Percentiles rank a stretch among this genome's conserved stretches.
Evolutionary conservation across 345 rosid genomes (phyloP).

Genomic region (Ceriops tagal): DNA sequence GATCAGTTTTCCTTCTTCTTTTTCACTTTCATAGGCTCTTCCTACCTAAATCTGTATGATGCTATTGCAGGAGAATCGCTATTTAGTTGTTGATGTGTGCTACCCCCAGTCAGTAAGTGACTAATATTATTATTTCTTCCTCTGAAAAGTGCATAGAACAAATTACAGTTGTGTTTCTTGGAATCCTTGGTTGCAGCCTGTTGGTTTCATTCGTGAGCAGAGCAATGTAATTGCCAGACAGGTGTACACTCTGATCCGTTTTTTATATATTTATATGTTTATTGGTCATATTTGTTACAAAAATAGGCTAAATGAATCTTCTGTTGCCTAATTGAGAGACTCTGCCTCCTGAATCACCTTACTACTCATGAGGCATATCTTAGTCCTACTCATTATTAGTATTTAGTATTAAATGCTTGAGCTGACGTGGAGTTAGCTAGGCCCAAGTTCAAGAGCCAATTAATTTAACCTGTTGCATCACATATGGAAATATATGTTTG

Average conservation of each 20-base stretch:
- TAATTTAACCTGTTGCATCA: background rate
- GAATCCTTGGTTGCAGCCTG: conserved; percentile 53
- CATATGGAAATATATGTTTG: too few relatives aligned
- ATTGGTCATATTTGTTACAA: background rate
- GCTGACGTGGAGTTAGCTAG: background rate
- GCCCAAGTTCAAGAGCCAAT: background rate
- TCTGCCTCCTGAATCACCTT: too few relatives aligned
- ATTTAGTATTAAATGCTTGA: background rate
- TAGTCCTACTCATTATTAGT: too few relatives aligned
- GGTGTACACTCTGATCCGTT: conserved; percentile 31
- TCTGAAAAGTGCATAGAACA: background rate
- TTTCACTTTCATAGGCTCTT: conserved; percentile 1
- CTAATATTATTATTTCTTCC: background rate
- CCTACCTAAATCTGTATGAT: background rate
- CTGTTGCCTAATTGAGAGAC: too few relatives aligned
- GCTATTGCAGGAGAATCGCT: conserved; percentile 78
- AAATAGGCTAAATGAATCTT: too few relatives aligned
- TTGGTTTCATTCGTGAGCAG: conserved; percentile 77
- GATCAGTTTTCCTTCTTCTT: background rate
- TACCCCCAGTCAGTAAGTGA: conserved; percentile 72
- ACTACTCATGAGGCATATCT: too few relatives aligned
- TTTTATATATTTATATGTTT: background rate
- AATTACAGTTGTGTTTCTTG: too few relatives aligned
- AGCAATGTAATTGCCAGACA: conserved; percentile 79
- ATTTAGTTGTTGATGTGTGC: conserved; percentile 79